phyloP scores from a whole-genome alignment of 257 asterid species.

The Solanum corneliomulleri region DNA sequence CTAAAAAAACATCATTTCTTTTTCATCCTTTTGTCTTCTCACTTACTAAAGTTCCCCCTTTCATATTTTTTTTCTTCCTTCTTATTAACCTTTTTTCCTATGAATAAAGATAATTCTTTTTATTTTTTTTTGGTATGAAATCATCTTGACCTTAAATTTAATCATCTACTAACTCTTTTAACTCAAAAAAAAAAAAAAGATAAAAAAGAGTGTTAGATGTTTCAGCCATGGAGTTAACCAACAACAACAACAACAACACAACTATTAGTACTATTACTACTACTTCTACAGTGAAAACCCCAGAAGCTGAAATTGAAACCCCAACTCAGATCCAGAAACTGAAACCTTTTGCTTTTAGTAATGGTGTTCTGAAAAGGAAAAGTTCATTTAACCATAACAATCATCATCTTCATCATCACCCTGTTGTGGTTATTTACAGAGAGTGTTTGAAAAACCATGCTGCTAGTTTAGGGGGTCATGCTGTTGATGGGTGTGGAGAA shows the following conservation, averaged over 20 bases:
- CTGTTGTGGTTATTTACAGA: constrained; percentile 57
- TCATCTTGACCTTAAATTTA: constrained; percentile 22
- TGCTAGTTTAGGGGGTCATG: constrained; percentile 78
- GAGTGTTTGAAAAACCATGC: constrained; percentile 96
- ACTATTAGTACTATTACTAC: neutral
- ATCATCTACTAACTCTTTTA: constrained; percentile 3
- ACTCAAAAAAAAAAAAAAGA: neutral
- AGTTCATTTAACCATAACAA: constrained; percentile 21
- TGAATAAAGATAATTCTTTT: neutral
- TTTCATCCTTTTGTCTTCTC: neutral
- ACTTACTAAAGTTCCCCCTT: neutral
- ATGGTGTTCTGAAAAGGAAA: constrained; percentile 86
- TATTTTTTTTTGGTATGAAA: constrained; percentile 4
- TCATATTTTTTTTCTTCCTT: neutral
- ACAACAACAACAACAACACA: constrained; percentile 3
- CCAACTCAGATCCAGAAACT: constrained; percentile 60
- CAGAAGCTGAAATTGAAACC: constrained; percentile 58
- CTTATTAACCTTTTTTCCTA: neutral
- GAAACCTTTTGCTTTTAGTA: constrained; percentile 34
- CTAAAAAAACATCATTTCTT: neutral
- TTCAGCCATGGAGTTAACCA: constrained; percentile 46
- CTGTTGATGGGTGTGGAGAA: constrained; percentile 97
- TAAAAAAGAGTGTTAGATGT: constrained; percentile 12
- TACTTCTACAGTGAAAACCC: constrained; percentile 25
- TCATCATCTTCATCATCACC: constrained; percentile 23